Base-by-base conservation (phyloP, 371 early-diverging fungal genomes). In the Mortierella sp. region DNA sequence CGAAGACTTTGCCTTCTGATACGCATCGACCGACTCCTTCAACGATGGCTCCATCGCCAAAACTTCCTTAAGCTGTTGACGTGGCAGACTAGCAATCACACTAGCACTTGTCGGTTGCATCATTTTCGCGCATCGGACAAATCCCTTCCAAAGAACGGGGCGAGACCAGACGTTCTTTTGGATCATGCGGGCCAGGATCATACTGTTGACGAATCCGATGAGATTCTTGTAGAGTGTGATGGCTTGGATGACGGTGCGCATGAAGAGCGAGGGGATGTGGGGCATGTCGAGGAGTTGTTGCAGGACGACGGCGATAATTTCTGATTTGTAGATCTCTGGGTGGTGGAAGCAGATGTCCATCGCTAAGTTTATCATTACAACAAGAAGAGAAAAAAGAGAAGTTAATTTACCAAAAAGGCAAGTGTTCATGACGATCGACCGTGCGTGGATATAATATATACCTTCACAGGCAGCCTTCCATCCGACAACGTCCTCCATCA, bases 81-180 rank as follows among this genome's bases (percentile, higher is more conserved):
- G 88, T 3, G 95, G 95, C 6, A 95, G 83, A 51, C 78, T 89
- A 10, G 92, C 89, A 14, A 94, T 87, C 41, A 93, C 90, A 71
- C 88, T 88, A 71, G 71, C 90, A 80, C 72, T 94, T 91, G 71
- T 90, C 79, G 70, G 92, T 89, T 68, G 90, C 82, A 85, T 87
- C 77, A 92, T 88, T 83, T 88, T 90, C 70, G 90, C 91, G 79
- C 94, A 95, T 24, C 91, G 89, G n/a, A 95, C 90, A 87, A 96
- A 96, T 27, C 96, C 96, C 77, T 94, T 93, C 96, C 96, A 96
- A 3, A 96, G 88, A 56, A 91, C 92, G 3, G 91, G 89, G 54
- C 91, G 87, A 4, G 88, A 90, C 96, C 96, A 96, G 29, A 96
- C 90, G 60, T 93, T 89, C 78, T 93, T 94, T 18, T 80, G 79